Evolutionary conservation across 805 yeast genomes (phyloP).

Genomic region (Lachancea quebecensis): DNA sequence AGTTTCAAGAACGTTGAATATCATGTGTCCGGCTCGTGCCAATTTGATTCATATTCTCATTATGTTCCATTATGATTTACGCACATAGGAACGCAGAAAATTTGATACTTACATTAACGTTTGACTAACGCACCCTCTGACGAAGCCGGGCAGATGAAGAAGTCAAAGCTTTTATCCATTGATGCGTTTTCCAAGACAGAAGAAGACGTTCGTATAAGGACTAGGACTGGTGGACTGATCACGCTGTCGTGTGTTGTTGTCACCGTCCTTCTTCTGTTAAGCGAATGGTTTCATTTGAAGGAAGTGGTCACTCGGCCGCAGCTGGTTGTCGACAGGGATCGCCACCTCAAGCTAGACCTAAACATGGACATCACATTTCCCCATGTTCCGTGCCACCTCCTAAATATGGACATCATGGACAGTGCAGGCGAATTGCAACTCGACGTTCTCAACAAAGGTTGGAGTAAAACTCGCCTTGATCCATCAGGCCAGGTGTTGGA

Average conservation of each 20-base stretch:
- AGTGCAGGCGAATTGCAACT: constrained; percentile 76
- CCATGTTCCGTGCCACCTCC: constrained; percentile 72
- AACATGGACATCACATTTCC: constrained; percentile 81
- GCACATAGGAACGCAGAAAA: too few relatives aligned
- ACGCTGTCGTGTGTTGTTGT: constrained; percentile 63
- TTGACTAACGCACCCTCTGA: neutral
- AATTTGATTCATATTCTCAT: too few relatives aligned
- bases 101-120: too few relatives aligned
- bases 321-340: constrained; percentile 80
- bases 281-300: constrained; percentile 73
- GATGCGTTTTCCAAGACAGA: constrained; percentile 94
- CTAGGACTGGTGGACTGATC: constrained; percentile 85
- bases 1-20: too few relatives aligned
- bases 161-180: constrained; percentile 40
- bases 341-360: constrained; percentile 67
- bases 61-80: too few relatives aligned
- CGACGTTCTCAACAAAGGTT: constrained; percentile 64
- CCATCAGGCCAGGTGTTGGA: constrained; percentile 43
- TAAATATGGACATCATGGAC: constrained; percentile 84
- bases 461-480: constrained; percentile 60
- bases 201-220: constrained; percentile 85
- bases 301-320: constrained; percentile 68
- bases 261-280: constrained; percentile 53
- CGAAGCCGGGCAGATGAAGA: constrained; percentile 14
- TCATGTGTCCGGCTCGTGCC: too few relatives aligned